Percentiles rank a stretch among this genome's conserved stretches.
These are phyloP conservation scores for Solanum pennellii DNA, from an alignment of 257 asterid species.

Conservation along the genomic window DNA sequence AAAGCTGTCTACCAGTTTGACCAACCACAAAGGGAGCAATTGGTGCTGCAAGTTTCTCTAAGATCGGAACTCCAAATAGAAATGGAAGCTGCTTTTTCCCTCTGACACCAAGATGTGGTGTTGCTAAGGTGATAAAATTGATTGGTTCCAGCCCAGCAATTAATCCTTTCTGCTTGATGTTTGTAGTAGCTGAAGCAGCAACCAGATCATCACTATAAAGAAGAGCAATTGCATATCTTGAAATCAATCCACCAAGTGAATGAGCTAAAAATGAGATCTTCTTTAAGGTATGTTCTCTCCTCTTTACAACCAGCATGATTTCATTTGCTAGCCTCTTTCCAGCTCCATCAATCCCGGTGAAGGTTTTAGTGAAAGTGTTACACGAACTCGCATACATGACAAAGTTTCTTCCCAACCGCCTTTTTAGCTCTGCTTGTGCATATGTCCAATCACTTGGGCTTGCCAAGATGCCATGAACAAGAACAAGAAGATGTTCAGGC, in stretches of 20 bases:
- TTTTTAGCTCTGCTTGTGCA: constrained; percentile 74
- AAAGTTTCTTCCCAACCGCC: constrained; percentile 59
- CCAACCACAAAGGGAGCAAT: constrained; percentile 44
- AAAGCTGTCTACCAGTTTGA: constrained; percentile 29
- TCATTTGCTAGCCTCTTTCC: constrained; percentile 92
- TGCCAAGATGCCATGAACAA: constrained; percentile 92
- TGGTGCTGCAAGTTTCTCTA: constrained; percentile 91
- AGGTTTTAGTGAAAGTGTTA: constrained; percentile 73
- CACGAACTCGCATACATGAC: constrained; percentile 74
- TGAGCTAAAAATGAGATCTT: constrained; percentile 89
- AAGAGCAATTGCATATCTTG: constrained; percentile 80
- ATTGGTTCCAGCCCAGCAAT: constrained; percentile 89
- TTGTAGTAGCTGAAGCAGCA: constrained; percentile 15
- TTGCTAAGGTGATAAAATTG: constrained; percentile 86
- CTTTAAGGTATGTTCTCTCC: constrained; percentile 40
- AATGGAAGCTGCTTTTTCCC: constrained; percentile 96
- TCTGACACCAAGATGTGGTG: constrained; percentile 98
- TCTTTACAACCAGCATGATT: constrained; percentile 60
- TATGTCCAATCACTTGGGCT: constrained; percentile 89
- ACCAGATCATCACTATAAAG: constrained; percentile 35
- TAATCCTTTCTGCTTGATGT: constrained; percentile 9
- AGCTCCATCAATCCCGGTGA: constrained; percentile 82
- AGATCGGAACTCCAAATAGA: constrained; percentile 63
- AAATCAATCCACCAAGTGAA: constrained; percentile 94
- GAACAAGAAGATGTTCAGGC: constrained; percentile 94